Evolutionary conservation across 305 asterid species (phyloP).

Genomic region (Euphrasia arctica): DNA sequence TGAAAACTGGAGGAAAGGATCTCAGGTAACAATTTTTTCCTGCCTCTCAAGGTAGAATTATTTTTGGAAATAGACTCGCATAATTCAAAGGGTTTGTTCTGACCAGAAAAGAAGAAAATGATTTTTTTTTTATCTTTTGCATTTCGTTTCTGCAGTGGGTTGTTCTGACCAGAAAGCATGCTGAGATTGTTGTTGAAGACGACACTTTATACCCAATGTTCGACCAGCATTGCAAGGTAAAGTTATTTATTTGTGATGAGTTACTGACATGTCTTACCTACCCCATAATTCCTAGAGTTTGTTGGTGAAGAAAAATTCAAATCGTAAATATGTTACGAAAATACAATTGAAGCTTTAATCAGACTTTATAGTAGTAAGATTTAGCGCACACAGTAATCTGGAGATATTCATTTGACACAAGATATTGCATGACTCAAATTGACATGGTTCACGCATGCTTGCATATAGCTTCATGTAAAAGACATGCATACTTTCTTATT

Average conservation of each 20-base stretch:
- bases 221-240: constrained; percentile 66
- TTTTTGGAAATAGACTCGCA: background rate
- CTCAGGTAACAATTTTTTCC: constrained; percentile 48
- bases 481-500: background rate
- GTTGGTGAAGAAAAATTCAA: background rate
- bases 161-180: constrained; percentile 67
- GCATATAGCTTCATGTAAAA: background rate
- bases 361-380: background rate
- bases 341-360: constrained; percentile 3
- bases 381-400: background rate
- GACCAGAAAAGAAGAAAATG: background rate
- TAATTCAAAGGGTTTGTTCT: background rate
- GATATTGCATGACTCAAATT: background rate
- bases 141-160: constrained; percentile 57
- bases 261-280: background rate
- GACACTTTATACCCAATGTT: constrained; percentile 54
- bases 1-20: constrained; percentile 75
- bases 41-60: constrained; percentile 11
- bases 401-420: background rate
- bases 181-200: constrained; percentile 55
- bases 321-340: background rate
- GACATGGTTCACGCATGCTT: background rate
- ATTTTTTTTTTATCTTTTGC: constrained; percentile 4
- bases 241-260: constrained; percentile 20
- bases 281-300: background rate